phyloP scores from a whole-genome alignment of 2,329 filamentous ascomycete species.

The Fusarium concolor region DNA sequence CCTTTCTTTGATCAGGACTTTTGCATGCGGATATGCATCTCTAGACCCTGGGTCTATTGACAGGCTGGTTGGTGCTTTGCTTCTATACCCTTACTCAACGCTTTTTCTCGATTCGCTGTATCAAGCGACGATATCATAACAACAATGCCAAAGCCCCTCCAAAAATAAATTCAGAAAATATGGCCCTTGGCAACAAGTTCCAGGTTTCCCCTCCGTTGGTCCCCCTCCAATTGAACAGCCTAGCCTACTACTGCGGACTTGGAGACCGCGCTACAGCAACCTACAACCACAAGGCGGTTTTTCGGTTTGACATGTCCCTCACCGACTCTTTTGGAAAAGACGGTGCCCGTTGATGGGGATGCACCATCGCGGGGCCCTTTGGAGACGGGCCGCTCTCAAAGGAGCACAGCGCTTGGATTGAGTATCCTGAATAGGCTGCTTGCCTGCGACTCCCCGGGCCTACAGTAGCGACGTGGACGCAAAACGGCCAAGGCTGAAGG shows the following conservation, averaged over 20 bases:
- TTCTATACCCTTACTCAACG: conserved; percentile 39
- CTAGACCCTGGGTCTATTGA: conserved; percentile 23
- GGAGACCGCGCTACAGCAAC: conserved; percentile 26
- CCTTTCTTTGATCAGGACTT: conserved; percentile 26
- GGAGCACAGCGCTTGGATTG: conserved; percentile 19
- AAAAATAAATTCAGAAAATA: conserved; percentile 44
- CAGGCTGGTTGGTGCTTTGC: conserved; percentile 25
- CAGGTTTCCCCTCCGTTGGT: conserved; percentile 39
- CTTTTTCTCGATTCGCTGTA: conserved; percentile 35
- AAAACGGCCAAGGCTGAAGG: conserved; percentile 37
- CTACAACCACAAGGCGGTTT: conserved; percentile 34
- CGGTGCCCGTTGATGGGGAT: conserved; percentile 32
- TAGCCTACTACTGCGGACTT: conserved; percentile 31
- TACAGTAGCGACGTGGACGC: conserved; percentile 39
- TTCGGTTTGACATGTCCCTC: conserved; percentile 28
- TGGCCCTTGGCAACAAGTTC: conserved; percentile 35
- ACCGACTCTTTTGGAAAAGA: conserved; percentile 44
- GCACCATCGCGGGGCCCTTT: conserved; percentile 36
- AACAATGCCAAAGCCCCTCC: conserved; percentile 28
- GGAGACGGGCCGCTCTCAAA: conserved; percentile 33
- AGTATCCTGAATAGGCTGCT: conserved; percentile 14
- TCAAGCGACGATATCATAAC: conserved; percentile 36
- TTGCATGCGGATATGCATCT: conserved; percentile 22
- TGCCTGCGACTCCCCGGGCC: conserved; percentile 29
- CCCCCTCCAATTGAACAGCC: conserved; percentile 19